Conservation (phyloP, 495 filamentous ascomycete genomes). For the Aspergillus carlsbadensis region DNA sequence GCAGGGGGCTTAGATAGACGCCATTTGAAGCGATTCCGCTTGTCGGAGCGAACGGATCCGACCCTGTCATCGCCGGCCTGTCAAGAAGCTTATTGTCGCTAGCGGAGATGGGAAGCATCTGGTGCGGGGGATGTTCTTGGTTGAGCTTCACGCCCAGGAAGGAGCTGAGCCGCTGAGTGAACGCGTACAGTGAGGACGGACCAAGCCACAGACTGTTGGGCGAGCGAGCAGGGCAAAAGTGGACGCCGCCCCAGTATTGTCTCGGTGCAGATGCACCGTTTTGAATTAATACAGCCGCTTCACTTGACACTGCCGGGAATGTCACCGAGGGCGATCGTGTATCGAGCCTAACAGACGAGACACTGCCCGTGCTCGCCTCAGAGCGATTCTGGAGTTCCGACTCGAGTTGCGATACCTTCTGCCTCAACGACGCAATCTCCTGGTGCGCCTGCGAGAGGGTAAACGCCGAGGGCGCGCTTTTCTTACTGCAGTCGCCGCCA, state of each 20-base stretch:
- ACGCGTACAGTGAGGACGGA: conserved; percentile 5
- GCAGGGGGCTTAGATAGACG: conserved; percentile 17
- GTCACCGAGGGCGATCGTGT: too few species aligned
- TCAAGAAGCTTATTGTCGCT: conserved; percentile 7
- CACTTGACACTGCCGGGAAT: too few species aligned
- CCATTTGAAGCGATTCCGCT: conserved; percentile 29
- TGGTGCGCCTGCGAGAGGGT: conserved; percentile 14
- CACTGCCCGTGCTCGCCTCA: not conserved
- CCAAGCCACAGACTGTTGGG: conserved; percentile 1
- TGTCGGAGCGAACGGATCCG: not conserved
- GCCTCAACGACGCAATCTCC: conserved; percentile 1
- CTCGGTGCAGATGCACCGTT: not conserved
- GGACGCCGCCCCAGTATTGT: conserved; percentile 8
- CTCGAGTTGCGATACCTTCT: conserved; percentile 38
- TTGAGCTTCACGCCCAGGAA: not conserved
- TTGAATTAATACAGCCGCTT: too few species aligned
- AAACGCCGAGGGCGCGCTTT: conserved; percentile 16
- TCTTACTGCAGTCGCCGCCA: conserved; percentile 38
- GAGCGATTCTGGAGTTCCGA: conserved; percentile 24
- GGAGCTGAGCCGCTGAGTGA: not conserved
- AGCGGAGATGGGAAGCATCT: conserved; percentile 7
- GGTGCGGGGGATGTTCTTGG: not conserved
- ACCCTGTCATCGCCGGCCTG: not conserved
- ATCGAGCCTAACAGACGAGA: not conserved
- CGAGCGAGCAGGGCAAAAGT: conserved; percentile 4